These are phyloP conservation scores for Lachnellula arida DNA, from an alignment of 2,329 filamentous ascomycete genomes.

Conservation along the genomic window DNA sequence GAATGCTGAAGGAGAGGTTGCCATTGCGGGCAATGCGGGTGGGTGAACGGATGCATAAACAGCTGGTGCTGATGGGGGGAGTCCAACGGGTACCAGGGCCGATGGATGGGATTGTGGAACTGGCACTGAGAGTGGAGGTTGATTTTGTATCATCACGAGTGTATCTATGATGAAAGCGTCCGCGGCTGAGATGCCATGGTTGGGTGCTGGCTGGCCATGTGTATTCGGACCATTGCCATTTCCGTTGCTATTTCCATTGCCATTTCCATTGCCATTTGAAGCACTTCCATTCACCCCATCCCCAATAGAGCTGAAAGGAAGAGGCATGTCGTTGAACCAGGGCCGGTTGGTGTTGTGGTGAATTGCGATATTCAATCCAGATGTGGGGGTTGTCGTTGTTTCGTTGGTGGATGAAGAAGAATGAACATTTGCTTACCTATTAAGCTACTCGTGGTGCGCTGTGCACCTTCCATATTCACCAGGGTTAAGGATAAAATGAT, in stretches of 20 bases:
- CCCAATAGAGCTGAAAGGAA: background rate
- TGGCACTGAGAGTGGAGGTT: background rate
- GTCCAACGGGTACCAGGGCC: too few relatives aligned
- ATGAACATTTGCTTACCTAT: slow-evolving; percentile 24
- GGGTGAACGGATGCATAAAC: too few relatives aligned
- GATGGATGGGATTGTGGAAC: background rate
- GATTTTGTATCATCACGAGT: background rate
- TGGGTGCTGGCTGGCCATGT: too few relatives aligned
- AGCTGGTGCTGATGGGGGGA: too few relatives aligned
- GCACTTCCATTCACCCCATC: background rate
- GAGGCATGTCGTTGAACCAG: background rate
- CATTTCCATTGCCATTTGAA: background rate
- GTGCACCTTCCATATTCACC: slow-evolving; percentile 23
- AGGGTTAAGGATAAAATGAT: background rate
- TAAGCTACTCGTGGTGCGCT: slow-evolving; percentile 25
- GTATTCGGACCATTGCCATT: too few relatives aligned
- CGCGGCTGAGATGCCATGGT: too few relatives aligned
- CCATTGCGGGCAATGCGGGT: too few relatives aligned
- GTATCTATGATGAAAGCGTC: too few relatives aligned
- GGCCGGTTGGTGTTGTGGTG: background rate
- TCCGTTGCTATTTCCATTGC: background rate
- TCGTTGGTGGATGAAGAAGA: background rate
- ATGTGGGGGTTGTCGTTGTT: background rate
- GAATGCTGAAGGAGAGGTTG: too few relatives aligned
- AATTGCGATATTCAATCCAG: background rate